Evolutionary conservation across 345 rosid genomes (phyloP).

Genomic region (Mallotus nudiflorus): DNA sequence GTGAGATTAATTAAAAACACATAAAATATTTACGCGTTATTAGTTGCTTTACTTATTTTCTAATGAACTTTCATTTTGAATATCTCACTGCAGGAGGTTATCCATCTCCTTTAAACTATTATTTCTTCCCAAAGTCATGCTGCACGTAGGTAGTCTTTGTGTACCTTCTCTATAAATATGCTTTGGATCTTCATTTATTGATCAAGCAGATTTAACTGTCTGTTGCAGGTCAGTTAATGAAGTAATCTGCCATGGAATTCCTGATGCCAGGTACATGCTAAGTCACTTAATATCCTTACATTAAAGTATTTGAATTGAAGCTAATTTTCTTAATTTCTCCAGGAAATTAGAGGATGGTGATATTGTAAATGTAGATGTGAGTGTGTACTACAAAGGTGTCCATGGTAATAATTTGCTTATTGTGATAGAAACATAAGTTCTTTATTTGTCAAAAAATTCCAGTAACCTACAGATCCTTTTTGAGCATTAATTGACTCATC

Average conservation of each 20-base stretch:
- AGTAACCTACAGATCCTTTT: neutral
- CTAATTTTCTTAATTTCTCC: conserved; percentile 24
- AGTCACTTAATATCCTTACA: neutral
- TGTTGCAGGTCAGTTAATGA: conserved; percentile 89
- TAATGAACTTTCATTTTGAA: conserved; percentile 10
- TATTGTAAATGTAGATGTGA: conserved; percentile 85
- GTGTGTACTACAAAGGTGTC: conserved; percentile 86
- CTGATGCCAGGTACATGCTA: conserved; percentile 85
- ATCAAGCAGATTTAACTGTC: conserved; percentile 21
- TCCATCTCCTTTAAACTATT: conserved; percentile 96
- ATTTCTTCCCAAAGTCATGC: conserved; percentile 97
- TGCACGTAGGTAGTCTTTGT: conserved; percentile 91
- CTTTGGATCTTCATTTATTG: conserved; percentile 8
- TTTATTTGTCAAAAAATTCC: neutral
- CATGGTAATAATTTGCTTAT: conserved; percentile 58
- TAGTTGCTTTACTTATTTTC: neutral
- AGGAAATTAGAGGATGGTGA: conserved; percentile 97
- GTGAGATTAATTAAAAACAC: neutral
- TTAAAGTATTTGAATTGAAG: neutral
- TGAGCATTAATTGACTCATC: conserved; percentile 12
- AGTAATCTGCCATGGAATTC: conserved; percentile 98
- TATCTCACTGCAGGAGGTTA: conserved; percentile 66
- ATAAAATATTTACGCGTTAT: neutral
- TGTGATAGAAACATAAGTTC: neutral
- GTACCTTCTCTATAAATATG: conserved; percentile 14